Conservation (phyloP, 441 rosid species). For the Aleurites moluccanus region DNA sequence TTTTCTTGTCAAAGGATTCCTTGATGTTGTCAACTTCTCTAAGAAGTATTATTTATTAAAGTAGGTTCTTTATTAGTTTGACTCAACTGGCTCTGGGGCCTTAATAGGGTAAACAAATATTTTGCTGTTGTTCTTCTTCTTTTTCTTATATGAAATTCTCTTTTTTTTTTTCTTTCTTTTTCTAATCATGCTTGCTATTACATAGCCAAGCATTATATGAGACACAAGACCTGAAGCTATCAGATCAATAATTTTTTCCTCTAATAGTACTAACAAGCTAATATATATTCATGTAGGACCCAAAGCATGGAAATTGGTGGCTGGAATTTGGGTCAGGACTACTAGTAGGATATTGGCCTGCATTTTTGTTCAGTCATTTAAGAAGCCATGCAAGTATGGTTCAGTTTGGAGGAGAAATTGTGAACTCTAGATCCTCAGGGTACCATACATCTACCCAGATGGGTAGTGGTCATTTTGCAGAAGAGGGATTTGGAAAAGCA, state of each 20-base stretch:
- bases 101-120: constrained; percentile 4
- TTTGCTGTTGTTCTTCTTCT: neutral
- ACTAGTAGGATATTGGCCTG: constrained; percentile 96
- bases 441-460: constrained; percentile 81
- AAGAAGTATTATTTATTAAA: constrained; percentile 15
- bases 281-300: constrained; percentile 59
- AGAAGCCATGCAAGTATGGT: constrained; percentile 90
- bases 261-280: neutral
- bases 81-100: constrained; percentile 22
- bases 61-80: constrained; percentile 22
- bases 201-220: constrained; percentile 3
- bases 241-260: constrained; percentile 3
- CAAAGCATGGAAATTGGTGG: constrained; percentile 99
- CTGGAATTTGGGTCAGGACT: constrained; percentile 87
- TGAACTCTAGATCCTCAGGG: constrained; percentile 66
- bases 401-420: constrained; percentile 93
- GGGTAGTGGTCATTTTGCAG: constrained; percentile 96
- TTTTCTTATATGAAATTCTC: constrained; percentile 5
- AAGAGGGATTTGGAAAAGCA: constrained; percentile 75
- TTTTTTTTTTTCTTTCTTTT: neutral
- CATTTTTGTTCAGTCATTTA: constrained; percentile 72
- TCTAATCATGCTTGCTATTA: constrained; percentile 13
- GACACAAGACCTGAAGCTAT: neutral
- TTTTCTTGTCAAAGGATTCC: constrained; percentile 27
- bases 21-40: constrained; percentile 20